Evolutionary conservation across 352 stramenopile species (phyloP).

Genomic region (Globisporangium yorkense): DNA sequence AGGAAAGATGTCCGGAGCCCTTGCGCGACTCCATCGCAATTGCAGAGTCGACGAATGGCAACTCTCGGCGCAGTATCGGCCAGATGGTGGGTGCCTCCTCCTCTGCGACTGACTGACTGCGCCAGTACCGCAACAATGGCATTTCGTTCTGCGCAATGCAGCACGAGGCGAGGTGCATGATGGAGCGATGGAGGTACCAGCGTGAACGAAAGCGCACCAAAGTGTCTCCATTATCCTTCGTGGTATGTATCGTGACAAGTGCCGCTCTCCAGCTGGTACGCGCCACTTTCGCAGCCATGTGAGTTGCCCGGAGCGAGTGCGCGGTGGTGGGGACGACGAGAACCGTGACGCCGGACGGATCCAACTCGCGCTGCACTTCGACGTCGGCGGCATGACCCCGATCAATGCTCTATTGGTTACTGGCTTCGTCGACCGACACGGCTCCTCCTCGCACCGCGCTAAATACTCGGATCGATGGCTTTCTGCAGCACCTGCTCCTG

Average conservation of each 20-base stretch:
- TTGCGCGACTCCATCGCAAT: too few species aligned
- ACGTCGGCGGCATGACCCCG: not conserved
- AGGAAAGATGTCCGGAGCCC: not conserved
- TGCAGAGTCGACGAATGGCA: too few species aligned
- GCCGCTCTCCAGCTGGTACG: too few species aligned
- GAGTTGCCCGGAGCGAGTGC: too few species aligned
- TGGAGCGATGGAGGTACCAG: not conserved
- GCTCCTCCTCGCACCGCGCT: constrained; percentile 8
- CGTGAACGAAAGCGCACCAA: too few species aligned
- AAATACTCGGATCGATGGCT: constrained; percentile 13
- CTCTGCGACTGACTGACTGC: not conserved
- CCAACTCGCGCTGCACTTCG: not conserved
- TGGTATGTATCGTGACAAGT: too few species aligned
- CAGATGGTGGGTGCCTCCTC: not conserved
- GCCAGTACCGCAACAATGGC: too few species aligned
- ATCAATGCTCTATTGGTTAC: constrained; percentile 6
- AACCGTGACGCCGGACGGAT: not conserved
- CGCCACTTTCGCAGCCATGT: too few species aligned
- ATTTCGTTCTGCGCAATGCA: not conserved
- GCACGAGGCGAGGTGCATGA: not conserved
- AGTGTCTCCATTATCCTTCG: too few species aligned
- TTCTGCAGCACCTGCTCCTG: not conserved
- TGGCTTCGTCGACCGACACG: constrained; percentile 5
- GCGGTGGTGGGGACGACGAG: not conserved
- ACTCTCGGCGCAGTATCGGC: not conserved